These are phyloP conservation scores for Parathielavia hyrcaniae DNA, from an alignment of 495 filamentous ascomycete species.

Conservation along the genomic window DNA sequence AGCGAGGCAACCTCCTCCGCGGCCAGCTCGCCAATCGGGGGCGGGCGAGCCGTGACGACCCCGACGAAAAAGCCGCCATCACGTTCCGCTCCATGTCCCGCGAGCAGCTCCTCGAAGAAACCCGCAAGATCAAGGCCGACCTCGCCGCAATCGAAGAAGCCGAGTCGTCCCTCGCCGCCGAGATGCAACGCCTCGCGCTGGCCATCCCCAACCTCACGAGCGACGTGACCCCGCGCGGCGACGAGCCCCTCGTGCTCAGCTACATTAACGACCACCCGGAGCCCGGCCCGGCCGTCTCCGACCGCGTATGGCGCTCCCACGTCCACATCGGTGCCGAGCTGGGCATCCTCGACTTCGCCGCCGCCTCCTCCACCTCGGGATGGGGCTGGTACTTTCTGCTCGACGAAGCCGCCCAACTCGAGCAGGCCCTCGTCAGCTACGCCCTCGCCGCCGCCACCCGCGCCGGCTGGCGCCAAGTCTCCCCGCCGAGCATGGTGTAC, in stretches of 20 bases:
- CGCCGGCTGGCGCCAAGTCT: constrained; percentile 67
- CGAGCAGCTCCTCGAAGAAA: constrained; percentile 55
- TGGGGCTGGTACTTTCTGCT: constrained; percentile 97
- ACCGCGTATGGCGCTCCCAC: constrained; percentile 59
- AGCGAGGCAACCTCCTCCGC: constrained; percentile 51
- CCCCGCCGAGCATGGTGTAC: constrained; percentile 87
- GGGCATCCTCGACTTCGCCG: constrained; percentile 76
- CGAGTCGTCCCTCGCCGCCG: constrained; percentile 52
- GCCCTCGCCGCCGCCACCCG: constrained; percentile 61
- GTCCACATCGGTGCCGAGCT: constrained; percentile 77
- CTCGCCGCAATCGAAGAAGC: constrained; percentile 54
- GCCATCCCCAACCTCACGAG: constrained; percentile 84
- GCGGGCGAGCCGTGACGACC: constrained; percentile 30
- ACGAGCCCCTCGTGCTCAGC: constrained; percentile 46
- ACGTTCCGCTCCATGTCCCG: constrained; percentile 32
- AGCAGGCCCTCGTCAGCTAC: constrained; percentile 88
- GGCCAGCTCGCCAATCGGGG: constrained; percentile 44
- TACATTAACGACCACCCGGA: constrained; percentile 74
- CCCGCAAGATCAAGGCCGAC: constrained; percentile 59
- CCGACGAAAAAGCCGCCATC: constrained; percentile 21
- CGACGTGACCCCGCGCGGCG: constrained; percentile 64
- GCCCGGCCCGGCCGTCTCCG: constrained; percentile 43
- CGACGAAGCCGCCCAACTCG: constrained; percentile 81
- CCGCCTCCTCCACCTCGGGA: constrained; percentile 68
- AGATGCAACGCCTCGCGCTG: constrained; percentile 69